Base-by-base conservation (phyloP, 768 basidiomycete species). In the Russula vinacea region DNA sequence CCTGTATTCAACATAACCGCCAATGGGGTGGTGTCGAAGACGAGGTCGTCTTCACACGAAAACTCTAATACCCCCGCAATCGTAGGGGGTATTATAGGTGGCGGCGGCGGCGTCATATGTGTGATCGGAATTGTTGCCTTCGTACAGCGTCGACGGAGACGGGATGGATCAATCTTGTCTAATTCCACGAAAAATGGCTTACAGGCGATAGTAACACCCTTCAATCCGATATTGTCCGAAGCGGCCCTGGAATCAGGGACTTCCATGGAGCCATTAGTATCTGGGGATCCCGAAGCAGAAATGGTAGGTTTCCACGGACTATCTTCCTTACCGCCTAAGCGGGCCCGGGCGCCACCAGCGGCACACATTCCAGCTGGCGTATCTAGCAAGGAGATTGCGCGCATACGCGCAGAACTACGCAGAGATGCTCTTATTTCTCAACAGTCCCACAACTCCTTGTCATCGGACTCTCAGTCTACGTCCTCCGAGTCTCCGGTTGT, bases 31-130 rank as follows among this genome's bases (percentile, higher is more conserved):
- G 29, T 29, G 29, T 6, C 49, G 19, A 9, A n/a, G 45, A 5
- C 2, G 26, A 26, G 1, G 13, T 6, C 5, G 5, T 13, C 10
- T 7, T 17, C 37, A 26, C 24, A 26, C 14, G 16, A 3, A 29
- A 50, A 26, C 42, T 54, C 44, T 14, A 60, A 67, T 42, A 40
- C 49, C 0, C 64, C 65, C 6, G 57, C 65, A 8, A 65, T 70
- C 40, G 65, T 45, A 13, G 70, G 70, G 10, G 68, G 60, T 17
- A 35, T 62, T 24, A 19, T 65, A 8, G 71, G 57, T 42, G 70
- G 64, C 37, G 70, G 62, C 1, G 5, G 63, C 52, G 60, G 22
- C 3, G 49, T 33, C 4, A 11, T 62, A 7, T 7, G 7, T 7
- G 29, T 53, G 14, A 62, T 60, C 9, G 65, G 47, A 7, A 61